Evolutionary conservation across 345 rosid species (phyloP).

Genomic region (Salix udensis): DNA sequence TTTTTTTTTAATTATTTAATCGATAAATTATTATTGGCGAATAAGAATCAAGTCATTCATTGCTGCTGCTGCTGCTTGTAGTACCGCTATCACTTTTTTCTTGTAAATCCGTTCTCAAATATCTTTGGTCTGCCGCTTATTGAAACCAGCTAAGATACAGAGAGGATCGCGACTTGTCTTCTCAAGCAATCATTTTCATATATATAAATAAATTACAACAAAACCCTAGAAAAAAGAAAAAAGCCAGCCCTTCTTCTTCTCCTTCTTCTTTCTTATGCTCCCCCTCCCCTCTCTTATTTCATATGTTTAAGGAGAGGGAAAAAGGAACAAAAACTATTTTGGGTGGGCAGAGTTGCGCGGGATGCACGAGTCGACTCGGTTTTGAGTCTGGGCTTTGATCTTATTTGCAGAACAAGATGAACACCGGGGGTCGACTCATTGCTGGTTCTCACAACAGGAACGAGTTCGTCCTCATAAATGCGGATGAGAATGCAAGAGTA

Average conservation of each 20-base stretch:
- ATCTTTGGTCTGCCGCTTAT: not conserved
- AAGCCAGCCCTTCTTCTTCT: not conserved
- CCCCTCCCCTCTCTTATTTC: too few relatives aligned
- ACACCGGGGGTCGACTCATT: slow-evolving; percentile 85
- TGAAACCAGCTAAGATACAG: not conserved
- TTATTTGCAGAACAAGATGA: slow-evolving; percentile 35
- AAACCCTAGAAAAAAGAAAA: not conserved
- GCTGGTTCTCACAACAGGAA: slow-evolving; percentile 97
- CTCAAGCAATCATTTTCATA: not conserved
- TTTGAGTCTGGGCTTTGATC: not conserved
- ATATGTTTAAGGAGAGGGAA: not conserved
- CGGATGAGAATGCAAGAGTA: slow-evolving; percentile 82
- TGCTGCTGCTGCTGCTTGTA: too few relatives aligned
- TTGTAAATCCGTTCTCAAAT: too few relatives aligned
- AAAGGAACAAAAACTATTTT: not conserved
- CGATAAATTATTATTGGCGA: not conserved
- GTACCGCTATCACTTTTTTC: too few relatives aligned
- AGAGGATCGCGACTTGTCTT: not conserved
- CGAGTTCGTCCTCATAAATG: slow-evolving; percentile 89
- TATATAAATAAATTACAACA: not conserved
- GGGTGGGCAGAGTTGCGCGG: not conserved
- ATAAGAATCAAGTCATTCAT: not conserved
- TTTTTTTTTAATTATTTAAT: not conserved
- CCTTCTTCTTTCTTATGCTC: not conserved
- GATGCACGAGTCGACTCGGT: not conserved